Evolutionary conservation across 192 early-diverging fungal genomes (phyloP).

Genomic region (Diversispora eburnea): DNA sequence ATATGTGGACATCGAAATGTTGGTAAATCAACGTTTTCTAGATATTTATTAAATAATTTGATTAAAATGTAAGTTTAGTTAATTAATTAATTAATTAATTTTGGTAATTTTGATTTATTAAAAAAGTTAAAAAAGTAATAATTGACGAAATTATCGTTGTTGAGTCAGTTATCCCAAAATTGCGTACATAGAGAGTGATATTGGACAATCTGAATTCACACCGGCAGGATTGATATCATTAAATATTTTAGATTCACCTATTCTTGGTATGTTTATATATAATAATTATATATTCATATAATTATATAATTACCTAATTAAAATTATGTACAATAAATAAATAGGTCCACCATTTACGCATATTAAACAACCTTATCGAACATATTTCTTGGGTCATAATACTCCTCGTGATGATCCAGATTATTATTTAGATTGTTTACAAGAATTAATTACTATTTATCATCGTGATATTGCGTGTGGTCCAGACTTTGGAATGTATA

Average conservation of each 20-base stretch:
- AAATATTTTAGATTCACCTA: constrained; percentile 62
- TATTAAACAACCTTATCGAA: constrained; percentile 55
- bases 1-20: constrained; percentile 76
- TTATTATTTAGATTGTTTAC: constrained; percentile 68
- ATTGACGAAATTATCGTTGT: constrained; percentile 21
- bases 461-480: constrained; percentile 41
- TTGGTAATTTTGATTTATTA: constrained; percentile 16
- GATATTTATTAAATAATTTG: constrained; percentile 72
- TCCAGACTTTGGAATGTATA: constrained; percentile 15
- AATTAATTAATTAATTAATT: neutral
- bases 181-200: constrained; percentile 87
- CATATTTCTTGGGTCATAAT: constrained; percentile 71
- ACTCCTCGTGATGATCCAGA: constrained; percentile 80
- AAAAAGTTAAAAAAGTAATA: no score
- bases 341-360: constrained; percentile 85
- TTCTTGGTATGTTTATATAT: constrained; percentile 42
- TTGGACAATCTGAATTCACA: constrained; percentile 89
- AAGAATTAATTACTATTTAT: constrained; percentile 60
- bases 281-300: no score
- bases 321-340: neutral
- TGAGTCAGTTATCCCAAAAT: constrained; percentile 57
- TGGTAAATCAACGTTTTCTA: constrained; percentile 90
- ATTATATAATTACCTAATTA: neutral
- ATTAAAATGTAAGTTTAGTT: constrained; percentile 55
- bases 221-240: constrained; percentile 77